These are phyloP conservation scores for Boehmeria nivea DNA, from an alignment of 306 rosid species.

Conservation along the genomic window DNA sequence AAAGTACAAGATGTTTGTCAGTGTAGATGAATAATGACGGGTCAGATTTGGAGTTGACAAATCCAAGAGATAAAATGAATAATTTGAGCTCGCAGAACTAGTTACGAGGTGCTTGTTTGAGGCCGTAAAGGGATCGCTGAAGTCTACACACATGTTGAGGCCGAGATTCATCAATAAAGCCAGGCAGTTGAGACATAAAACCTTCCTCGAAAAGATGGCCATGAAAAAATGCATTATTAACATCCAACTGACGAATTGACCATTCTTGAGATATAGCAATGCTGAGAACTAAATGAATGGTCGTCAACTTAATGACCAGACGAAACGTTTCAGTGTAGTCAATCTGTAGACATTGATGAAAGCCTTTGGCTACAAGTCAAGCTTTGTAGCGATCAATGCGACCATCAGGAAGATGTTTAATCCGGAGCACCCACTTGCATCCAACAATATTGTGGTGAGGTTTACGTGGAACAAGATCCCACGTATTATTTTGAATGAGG, in stretches of 20 bases:
- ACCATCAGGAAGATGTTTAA: not conserved
- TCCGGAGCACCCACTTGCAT: not conserved
- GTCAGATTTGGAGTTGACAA: too few relatives aligned
- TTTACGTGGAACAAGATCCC: not conserved
- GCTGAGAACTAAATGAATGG: too few relatives aligned
- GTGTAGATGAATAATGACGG: not conserved
- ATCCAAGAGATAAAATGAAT: not conserved
- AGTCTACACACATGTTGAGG: too few relatives aligned
- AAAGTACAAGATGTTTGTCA: not conserved
- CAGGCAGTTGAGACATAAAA: too few relatives aligned
- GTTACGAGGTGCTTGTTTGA: too few relatives aligned
- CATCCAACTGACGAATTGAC: too few relatives aligned
- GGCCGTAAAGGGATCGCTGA: too few relatives aligned
- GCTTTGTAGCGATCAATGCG: not conserved
- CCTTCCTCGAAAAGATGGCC: too few relatives aligned
- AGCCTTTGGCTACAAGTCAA: not conserved
- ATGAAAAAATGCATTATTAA: too few relatives aligned
- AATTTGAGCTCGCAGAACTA: too few relatives aligned
- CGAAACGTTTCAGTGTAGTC: not conserved
- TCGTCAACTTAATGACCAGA: not conserved
- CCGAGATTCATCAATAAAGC: too few relatives aligned
- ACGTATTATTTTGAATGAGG: not conserved
- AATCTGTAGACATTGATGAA: not conserved
- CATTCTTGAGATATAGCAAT: too few relatives aligned
- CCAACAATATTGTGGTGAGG: not conserved